Percentiles rank a stretch among this genome's conserved stretches.
These are phyloP conservation scores for Umbelopsis ramanniana DNA, from an alignment of 192 early-diverging fungal genomes.

Conservation along the genomic window DNA sequence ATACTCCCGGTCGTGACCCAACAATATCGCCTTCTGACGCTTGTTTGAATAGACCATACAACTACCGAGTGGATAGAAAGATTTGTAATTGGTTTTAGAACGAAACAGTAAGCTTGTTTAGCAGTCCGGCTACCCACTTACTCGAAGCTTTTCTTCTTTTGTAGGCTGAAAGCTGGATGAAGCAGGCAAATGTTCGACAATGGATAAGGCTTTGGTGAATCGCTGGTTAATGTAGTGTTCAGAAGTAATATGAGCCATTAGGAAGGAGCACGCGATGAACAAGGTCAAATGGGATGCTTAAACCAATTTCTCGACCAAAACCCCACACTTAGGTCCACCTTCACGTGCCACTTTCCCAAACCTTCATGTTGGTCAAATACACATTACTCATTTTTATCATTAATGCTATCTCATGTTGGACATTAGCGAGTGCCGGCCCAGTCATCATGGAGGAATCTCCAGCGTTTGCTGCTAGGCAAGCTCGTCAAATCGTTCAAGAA, in stretches of 20 bases:
- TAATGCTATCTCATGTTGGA: not conserved
- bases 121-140: slow-evolving; percentile 3
- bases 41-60: slow-evolving; percentile 58
- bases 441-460: not conserved
- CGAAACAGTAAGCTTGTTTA: not conserved
- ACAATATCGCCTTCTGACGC: slow-evolving; percentile 44
- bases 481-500: slow-evolving; percentile 13
- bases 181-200: slow-evolving; percentile 41
- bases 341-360: slow-evolving; percentile 12
- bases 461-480: slow-evolving; percentile 16
- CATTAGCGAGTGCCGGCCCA: not conserved
- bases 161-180: slow-evolving; percentile 46
- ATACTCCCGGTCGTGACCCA: slow-evolving; percentile 48
- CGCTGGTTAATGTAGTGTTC: slow-evolving; percentile 37
- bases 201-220: slow-evolving; percentile 40
- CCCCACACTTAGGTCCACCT: not conserved
- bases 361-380: not conserved
- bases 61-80: slow-evolving; percentile 26
- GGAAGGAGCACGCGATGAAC: not conserved
- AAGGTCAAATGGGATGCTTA: not conserved
- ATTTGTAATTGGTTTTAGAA: not conserved
- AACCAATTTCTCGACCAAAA: not conserved
- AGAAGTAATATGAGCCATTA: slow-evolving; percentile 25
- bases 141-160: slow-evolving; percentile 45
- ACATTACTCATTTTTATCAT: not conserved